These are phyloP conservation scores for Aspergillus pseudoviridinutans DNA, from an alignment of 2,329 filamentous ascomycete genomes.

Conservation along the genomic window DNA sequence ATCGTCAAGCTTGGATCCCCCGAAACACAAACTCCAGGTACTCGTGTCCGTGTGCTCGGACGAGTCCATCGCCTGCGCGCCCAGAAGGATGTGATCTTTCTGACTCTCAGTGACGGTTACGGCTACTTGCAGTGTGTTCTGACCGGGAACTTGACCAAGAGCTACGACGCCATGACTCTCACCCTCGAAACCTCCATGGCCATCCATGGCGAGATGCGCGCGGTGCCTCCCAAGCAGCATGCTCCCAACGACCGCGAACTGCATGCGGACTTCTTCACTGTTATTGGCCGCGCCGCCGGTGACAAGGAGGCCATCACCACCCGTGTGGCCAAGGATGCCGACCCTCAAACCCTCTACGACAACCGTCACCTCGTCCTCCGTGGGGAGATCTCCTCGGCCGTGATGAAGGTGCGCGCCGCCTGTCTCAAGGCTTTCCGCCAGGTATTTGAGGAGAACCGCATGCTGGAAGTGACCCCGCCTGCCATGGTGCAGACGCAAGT, in stretches of 20 bases:
- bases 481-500: conserved; percentile 93
- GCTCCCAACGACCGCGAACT: conserved; percentile 84
- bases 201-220: conserved; percentile 77
- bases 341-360: conserved; percentile 72
- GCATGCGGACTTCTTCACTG: conserved; percentile 82
- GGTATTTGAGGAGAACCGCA: conserved; percentile 70
- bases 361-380: conserved; percentile 81
- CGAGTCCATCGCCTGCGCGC: conserved; percentile 75
- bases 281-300: conserved; percentile 74
- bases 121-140: conserved; percentile 82
- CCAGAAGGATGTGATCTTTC: conserved; percentile 82
- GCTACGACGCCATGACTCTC: conserved; percentile 84
- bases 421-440: conserved; percentile 77
- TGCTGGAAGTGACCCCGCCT: conserved; percentile 82
- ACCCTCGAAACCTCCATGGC: conserved; percentile 83
- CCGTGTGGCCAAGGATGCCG: conserved; percentile 64
- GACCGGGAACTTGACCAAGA: conserved; percentile 76
- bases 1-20: conserved; percentile 53
- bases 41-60: conserved; percentile 74
- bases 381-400: conserved; percentile 75
- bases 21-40: conserved; percentile 59
- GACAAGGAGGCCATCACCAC: conserved; percentile 92
- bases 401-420: conserved; percentile 81
- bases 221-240: conserved; percentile 71
- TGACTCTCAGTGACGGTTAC: conserved; percentile 81